These are phyloP conservation scores for Neonectria sp. DNA, from an alignment of 2,329 filamentous ascomycete genomes.

Conservation along the genomic window DNA sequence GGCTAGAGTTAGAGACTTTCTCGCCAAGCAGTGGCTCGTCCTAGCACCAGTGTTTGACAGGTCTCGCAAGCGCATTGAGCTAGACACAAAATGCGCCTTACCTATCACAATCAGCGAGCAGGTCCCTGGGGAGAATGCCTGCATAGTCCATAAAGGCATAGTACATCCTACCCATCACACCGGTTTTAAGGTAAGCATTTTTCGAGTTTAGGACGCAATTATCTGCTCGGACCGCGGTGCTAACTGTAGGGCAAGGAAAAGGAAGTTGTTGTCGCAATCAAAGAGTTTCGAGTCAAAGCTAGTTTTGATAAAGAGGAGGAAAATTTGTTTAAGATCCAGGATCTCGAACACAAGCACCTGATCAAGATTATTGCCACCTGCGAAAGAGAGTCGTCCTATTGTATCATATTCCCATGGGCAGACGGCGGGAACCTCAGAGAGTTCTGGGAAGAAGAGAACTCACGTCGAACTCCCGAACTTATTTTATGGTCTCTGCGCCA, in stretches of 20 bases:
- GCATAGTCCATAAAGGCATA: conserved; percentile 22
- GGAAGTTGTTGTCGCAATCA: conserved; percentile 26
- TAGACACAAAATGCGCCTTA: conserved; percentile 18
- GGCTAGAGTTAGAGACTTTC: conserved; percentile 19
- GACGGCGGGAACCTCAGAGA: conserved; percentile 33
- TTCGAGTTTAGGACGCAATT: not conserved
- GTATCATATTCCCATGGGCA: conserved; percentile 39
- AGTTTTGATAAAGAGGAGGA: conserved; percentile 23
- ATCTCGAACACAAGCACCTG: conserved; percentile 28
- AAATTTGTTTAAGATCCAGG: conserved; percentile 18
- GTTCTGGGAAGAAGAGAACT: conserved; percentile 21
- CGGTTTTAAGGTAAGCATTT: conserved; percentile 7
- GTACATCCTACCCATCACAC: conserved; percentile 22
- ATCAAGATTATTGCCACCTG: conserved; percentile 30
- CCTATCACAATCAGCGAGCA: conserved; percentile 6
- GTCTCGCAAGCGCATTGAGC: conserved; percentile 4
- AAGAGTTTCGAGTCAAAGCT: conserved; percentile 14
- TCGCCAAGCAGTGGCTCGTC: conserved; percentile 33
- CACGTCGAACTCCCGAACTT: not conserved
- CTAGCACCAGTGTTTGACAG: conserved; percentile 29
- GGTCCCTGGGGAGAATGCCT: not conserved
- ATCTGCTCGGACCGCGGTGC: not conserved
- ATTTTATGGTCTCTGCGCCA: conserved; percentile 32
- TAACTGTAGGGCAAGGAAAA: not conserved
- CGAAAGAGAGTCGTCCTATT: conserved; percentile 18